These are phyloP conservation scores for Leccinum fuscescens DNA, from an alignment of 1,284 basidiomycete species.

Conservation along the genomic window DNA sequence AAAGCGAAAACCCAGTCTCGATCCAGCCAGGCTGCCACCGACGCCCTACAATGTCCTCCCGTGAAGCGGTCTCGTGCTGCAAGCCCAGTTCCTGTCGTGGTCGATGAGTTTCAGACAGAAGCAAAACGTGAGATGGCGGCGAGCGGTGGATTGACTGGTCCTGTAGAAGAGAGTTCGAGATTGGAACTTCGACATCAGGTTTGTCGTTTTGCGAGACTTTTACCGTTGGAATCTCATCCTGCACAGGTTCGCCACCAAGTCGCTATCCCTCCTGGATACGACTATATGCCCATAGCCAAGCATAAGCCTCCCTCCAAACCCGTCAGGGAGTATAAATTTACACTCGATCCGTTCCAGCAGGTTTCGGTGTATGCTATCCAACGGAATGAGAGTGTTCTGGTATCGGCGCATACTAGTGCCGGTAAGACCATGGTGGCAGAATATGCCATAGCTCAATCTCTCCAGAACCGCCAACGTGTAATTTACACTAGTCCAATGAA, in stretches of 20 bases:
- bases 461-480: slow-evolving; percentile 90
- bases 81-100: slow-evolving; percentile 67
- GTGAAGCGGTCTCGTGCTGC: slow-evolving; percentile 28
- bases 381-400: slow-evolving; percentile 94
- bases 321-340: slow-evolving; percentile 92
- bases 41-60: no score
- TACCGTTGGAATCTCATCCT: slow-evolving; percentile 6
- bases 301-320: slow-evolving; percentile 93
- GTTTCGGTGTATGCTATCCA: slow-evolving; percentile 95
- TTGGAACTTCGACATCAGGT: slow-evolving; percentile 81
- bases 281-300: slow-evolving; percentile 87
- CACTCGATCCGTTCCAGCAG: slow-evolving; percentile 95
- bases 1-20: no score
- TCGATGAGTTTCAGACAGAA: slow-evolving; percentile 89
- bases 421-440: slow-evolving; percentile 99
- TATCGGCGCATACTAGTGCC: slow-evolving; percentile 98
- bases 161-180: slow-evolving; percentile 63
- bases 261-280: slow-evolving; percentile 89
- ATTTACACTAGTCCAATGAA: slow-evolving; percentile 99
- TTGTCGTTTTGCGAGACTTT: slow-evolving; percentile 16
- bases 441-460: slow-evolving; percentile 97
- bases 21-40: no score
- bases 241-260: slow-evolving; percentile 88
- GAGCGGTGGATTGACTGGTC: slow-evolving; percentile 76
- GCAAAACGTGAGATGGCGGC: slow-evolving; percentile 86